phyloP scores from a whole-genome alignment of 1,284 basidiomycete genomes.

The Cystobasidiaceae sp. region DNA sequence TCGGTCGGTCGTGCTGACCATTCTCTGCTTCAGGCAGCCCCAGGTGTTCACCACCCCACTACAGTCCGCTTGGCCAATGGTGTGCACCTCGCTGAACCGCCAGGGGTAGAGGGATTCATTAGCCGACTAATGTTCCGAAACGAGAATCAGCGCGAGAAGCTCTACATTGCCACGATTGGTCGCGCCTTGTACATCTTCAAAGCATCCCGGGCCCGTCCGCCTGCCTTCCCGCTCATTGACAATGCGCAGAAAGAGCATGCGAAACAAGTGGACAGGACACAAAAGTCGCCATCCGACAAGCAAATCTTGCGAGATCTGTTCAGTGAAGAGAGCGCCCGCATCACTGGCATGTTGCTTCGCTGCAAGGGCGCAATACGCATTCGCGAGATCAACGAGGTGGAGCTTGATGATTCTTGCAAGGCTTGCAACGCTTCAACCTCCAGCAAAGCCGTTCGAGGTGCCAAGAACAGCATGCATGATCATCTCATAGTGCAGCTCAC shows the following conservation, averaged over 20 bases:
- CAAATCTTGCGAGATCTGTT: no score
- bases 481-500: slow-evolving; percentile 4
- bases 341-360: not conserved
- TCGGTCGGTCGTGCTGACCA: no score
- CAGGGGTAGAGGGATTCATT: slow-evolving; percentile 38
- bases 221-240: not conserved
- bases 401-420: slow-evolving; percentile 28
- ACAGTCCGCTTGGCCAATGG: slow-evolving; percentile 29
- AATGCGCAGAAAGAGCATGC: no score
- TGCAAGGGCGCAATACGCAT: slow-evolving; percentile 33
- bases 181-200: slow-evolving; percentile 6
- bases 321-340: slow-evolving; percentile 10
- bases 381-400: slow-evolving; percentile 35
- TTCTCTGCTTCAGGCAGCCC: slow-evolving; percentile 33
- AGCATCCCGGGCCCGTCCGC: not conserved
- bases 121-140: slow-evolving; percentile 29
- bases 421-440: not conserved
- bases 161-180: slow-evolving; percentile 1
- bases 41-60: slow-evolving; percentile 37
- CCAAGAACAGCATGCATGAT: not conserved
- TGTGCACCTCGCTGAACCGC: slow-evolving; percentile 35
- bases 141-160: slow-evolving; percentile 11
- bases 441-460: not conserved
- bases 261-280: not conserved
- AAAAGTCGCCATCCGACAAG: not conserved